Evolutionary conservation across 805 yeast species (phyloP), one percentile per base, ranked within the genome.

Genomic region (Zygotorulaspora chibaensis): DNA sequence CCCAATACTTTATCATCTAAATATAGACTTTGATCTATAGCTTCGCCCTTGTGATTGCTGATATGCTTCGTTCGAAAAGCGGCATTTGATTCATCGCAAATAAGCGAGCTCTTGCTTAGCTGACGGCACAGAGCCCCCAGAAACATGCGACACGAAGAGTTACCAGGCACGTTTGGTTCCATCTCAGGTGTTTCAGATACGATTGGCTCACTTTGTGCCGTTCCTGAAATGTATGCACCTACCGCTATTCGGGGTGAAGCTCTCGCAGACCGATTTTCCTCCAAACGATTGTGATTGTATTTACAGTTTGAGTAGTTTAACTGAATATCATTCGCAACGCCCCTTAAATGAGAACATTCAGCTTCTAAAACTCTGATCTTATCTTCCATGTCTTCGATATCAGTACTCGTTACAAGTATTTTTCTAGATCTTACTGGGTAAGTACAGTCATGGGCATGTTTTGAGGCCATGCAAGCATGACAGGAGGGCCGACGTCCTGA

Each of bases 351-450:
- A 3, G 27, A 36, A n/a, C 39, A 36, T 15, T 45, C 45, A 9
- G 45, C 27, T 35, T 40, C 36, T 33, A 59, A 38, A 20, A 13
- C 18, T 7, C 37, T 43, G 41, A 59, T 40, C 8, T 64, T 40
- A 8, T 27, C 40, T 37, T 58, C 48, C 31, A 52, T 28, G 11
- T 34, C 20, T 13, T 42, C 29, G 9, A 38, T 29, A 25, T 58
- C 60, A 3, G 43, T 43, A 1, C 39, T 44, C 15, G 42, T 36
- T n/a, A 42, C 43, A 25, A 38, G 16, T 9, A 45, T 45, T 25
- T 40, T 45, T 23, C 48, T 42, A 26, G 48, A 28, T 28, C 27
- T 40, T 23, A 16, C 16, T 11, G 48, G 48, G 20, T 40, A 45
- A 25, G n/a, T 15, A 27, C 47, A 45, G 8, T 28, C 23, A n/a